Evolutionary conservation across 495 filamentous ascomycete species (phyloP).

Genomic region (Baudoinia panamericana): DNA sequence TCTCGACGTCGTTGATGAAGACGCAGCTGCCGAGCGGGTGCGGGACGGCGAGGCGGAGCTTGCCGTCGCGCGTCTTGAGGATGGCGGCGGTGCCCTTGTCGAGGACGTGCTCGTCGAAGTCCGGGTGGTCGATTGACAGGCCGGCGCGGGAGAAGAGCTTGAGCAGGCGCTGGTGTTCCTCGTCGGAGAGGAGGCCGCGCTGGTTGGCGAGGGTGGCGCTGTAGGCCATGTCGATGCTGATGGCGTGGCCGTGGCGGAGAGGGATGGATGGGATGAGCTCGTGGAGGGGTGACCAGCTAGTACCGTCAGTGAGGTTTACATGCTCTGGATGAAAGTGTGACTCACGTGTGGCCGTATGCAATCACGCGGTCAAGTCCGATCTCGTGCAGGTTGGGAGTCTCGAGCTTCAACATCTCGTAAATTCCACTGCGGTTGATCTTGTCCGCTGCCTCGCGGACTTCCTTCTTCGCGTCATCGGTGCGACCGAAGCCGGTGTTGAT

Average conservation of each 20-base stretch:
- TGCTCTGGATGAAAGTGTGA: background rate
- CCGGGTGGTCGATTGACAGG: constrained; percentile 47
- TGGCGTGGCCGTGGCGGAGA: constrained; percentile 51
- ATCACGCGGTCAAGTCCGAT: constrained; percentile 50
- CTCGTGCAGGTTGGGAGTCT: constrained; percentile 52
- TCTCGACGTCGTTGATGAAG: constrained; percentile 45
- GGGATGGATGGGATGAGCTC: constrained; percentile 48
- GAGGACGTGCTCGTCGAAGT: constrained; percentile 46
- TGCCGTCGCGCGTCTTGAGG: constrained; percentile 49
- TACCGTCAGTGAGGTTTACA: constrained; percentile 1
- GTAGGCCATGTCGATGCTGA: constrained; percentile 56
- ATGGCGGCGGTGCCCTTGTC: constrained; percentile 47
- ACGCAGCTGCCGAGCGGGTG: constrained; percentile 41
- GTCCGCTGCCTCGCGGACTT: constrained; percentile 43
- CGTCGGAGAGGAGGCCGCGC: constrained; percentile 37
- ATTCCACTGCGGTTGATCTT: constrained; percentile 47
- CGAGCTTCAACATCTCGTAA: constrained; percentile 49
- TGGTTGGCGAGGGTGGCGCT: constrained; percentile 46
- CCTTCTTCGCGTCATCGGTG: constrained; percentile 33
- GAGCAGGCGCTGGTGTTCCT: constrained; percentile 42
- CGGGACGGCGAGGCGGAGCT: constrained; percentile 46
- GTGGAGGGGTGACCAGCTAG: constrained; percentile 48
- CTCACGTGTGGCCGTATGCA: constrained; percentile 53
- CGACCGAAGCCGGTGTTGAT: constrained; percentile 46
- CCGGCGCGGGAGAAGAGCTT: constrained; percentile 48